Conservation (phyloP, 164 flowering plant species). For the Vitis riparia region DNA sequence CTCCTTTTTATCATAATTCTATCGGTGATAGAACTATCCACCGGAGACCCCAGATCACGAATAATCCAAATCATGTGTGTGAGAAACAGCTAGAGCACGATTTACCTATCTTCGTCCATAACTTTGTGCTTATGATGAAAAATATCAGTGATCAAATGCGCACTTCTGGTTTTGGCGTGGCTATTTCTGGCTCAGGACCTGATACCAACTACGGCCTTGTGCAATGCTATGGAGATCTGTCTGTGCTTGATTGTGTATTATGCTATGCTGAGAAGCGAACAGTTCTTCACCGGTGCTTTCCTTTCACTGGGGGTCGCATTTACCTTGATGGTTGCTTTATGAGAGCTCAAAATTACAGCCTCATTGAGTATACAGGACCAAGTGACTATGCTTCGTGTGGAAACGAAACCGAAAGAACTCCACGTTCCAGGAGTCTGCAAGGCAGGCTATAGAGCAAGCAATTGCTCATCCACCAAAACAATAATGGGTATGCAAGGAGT, state of each 20-base stretch:
- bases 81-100: conserved; percentile 51
- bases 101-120: conserved; percentile 49
- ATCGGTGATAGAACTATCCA: conserved; percentile 11
- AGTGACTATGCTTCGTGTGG: conserved; percentile 58
- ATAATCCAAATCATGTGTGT: conserved; percentile 43
- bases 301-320: conserved; percentile 56
- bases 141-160: conserved; percentile 63
- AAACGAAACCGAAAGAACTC: conserved; percentile 38
- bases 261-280: conserved; percentile 80
- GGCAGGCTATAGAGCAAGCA: conserved; percentile 47
- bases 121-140: conserved; percentile 71
- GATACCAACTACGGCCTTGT: conserved; percentile 66
- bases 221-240: conserved; percentile 90
- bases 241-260: conserved; percentile 57
- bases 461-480: conserved; percentile 41
- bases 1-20: conserved; percentile 23
- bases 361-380: conserved; percentile 63
- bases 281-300: conserved; percentile 66
- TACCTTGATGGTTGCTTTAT: conserved; percentile 83
- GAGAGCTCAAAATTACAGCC: conserved; percentile 66
- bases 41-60: conserved; percentile 65
- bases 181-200: conserved; percentile 52
- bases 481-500: conserved; percentile 47
- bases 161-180: conserved; percentile 51
- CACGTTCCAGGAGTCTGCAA: conserved; percentile 41